Evolutionary conservation across 305 asterid genomes (phyloP), one percentile per base, ranked within the genome.

Genomic region (Fraxinus velutina): DNA sequence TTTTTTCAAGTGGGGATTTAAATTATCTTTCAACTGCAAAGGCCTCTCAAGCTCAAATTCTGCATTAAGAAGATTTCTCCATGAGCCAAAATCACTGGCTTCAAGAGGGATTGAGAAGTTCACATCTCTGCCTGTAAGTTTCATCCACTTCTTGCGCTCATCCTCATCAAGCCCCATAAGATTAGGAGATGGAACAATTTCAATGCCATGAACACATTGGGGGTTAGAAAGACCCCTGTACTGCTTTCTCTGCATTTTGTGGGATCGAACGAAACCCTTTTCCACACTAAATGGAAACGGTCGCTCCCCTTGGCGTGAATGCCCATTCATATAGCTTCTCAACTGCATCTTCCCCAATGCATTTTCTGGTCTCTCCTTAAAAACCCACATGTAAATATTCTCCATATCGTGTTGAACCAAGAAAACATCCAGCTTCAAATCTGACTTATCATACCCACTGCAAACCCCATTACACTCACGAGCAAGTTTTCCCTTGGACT

Each of bases 361-460:
- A 81, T 93, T 91, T 75, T 93, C 97, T 0, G 98, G 97, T 79
- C 90, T 87, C 78, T 91, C 98, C 86, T 94, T 94, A 88, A 94
- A 94, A 57, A 90, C 95, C 98, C 98, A 94, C 98, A 94, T 94
- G 87, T 94, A 94, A 93, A 94, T 87, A 78, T 94, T 94, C 92
- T 94, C 98, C 98, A 94, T 93, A 76, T 94, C 98, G 76, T 94
- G 98, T 70, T 93, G 98, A 75, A 94, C 98, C 97, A 93, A 89
- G 93, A 94, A 94, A 12, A 85, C 88, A 74, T 94, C 98, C 29
- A 91, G 90, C 77, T 93, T 90, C 29, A 94, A 91, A 79, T 94
- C 97, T 2, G 97, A 92, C 52, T 94, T 94, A 64, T 93, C 96
- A 62, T 90, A 92, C 57, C 98, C 97, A 66, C 36, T 0, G 95